Evolutionary conservation across 2,329 filamentous ascomycete genomes (phyloP).

Genomic region (Trichophaea hybrida): DNA sequence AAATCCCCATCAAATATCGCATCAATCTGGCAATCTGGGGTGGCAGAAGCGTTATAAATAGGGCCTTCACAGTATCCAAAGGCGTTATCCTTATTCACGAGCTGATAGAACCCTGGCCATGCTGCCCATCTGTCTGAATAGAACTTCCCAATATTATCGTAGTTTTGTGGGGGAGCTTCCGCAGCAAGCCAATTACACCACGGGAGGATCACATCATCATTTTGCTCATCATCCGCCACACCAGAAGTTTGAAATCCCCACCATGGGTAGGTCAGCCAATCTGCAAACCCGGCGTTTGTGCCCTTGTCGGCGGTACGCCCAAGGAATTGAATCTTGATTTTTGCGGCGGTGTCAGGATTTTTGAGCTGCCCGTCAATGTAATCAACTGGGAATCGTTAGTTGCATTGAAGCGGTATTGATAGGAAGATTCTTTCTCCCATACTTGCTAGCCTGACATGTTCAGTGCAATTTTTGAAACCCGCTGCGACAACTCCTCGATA

Average conservation of each 20-base stretch:
- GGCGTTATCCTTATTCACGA: constrained; percentile 15
- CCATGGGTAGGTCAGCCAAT: constrained; percentile 30
- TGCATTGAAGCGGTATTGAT: constrained; percentile 30
- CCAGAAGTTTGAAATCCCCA: constrained; percentile 21
- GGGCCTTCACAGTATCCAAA: constrained; percentile 14
- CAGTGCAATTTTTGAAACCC: constrained; percentile 37
- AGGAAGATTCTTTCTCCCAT: too few relatives aligned
- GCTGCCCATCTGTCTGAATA: constrained; percentile 8
- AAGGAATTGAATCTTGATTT: constrained; percentile 38
- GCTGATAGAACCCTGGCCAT: constrained; percentile 6
- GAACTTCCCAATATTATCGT: constrained; percentile 6
- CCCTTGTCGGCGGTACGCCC: constrained; percentile 36
- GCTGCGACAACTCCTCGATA: constrained; percentile 35
- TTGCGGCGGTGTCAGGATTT: constrained; percentile 28
- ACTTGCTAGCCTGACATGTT: constrained; percentile 29
- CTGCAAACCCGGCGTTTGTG: constrained; percentile 36
- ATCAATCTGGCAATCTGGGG: constrained; percentile 15
- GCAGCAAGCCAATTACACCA: constrained; percentile 38
- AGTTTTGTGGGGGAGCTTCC: neutral
- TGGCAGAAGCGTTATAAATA: neutral
- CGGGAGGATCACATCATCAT: too few relatives aligned
- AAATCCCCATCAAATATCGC: constrained; percentile 3
- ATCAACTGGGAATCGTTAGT: constrained; percentile 29
- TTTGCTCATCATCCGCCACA: neutral
- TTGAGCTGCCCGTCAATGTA: constrained; percentile 38